phyloP scores from a whole-genome alignment of 768 basidiomycete species.

The Mycena amicta region DNA sequence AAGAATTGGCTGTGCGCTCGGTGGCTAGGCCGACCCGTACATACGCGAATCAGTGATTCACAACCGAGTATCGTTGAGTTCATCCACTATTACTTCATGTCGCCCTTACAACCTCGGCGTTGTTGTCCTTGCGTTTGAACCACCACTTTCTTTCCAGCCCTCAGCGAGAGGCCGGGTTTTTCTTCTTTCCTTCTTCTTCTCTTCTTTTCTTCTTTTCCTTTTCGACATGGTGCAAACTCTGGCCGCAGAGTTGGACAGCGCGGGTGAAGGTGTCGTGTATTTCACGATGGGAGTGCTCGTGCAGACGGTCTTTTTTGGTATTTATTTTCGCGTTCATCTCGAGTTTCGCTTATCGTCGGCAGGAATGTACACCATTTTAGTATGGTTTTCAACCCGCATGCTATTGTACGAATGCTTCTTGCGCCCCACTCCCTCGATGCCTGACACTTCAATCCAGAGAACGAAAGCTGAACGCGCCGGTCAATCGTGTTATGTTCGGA shows the following conservation, averaged over 20 bases:
- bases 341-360: not conserved
- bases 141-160: conserved; percentile 13
- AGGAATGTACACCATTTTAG: conserved; percentile 16
- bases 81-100: too few relatives aligned
- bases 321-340: not conserved
- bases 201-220: not conserved
- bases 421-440: not conserved
- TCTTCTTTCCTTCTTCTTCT: not conserved
- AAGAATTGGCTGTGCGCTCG: not conserved
- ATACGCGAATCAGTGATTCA: not conserved
- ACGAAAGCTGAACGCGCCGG: conserved; percentile 9
- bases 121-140: conserved; percentile 3
- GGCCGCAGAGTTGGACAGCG: not conserved
- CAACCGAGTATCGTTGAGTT: too few relatives aligned
- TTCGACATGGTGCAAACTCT: not conserved
- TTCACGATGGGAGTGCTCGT: not conserved
- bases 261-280: not conserved
- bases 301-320: conserved; percentile 20
- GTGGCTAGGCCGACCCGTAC: not conserved
- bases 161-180: conserved; percentile 16
- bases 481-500: conserved; percentile 12
- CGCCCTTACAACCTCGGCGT: too few relatives aligned
- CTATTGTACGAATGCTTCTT: conserved; percentile 7
- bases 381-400: conserved; percentile 17
- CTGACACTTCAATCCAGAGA: conserved; percentile 1